Percentiles rank a stretch among this genome's conserved stretches.
Conservation (phyloP, 495 filamentous ascomycete genomes). For the Rhypophila decipiens region DNA sequence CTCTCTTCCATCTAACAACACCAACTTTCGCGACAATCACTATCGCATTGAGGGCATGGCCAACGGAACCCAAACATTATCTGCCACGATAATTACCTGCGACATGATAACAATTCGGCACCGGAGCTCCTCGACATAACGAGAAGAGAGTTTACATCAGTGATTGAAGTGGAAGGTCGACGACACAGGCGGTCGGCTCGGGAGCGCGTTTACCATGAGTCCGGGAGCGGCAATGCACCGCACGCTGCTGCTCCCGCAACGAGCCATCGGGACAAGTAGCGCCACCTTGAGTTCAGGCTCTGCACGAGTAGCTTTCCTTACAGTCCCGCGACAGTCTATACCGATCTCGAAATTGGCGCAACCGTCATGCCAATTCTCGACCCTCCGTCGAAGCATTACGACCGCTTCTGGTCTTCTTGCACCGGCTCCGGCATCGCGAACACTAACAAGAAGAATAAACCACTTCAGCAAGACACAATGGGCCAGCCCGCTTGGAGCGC, state of each 20-base stretch:
- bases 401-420: constrained; percentile 1
- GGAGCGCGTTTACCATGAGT: constrained; percentile 21
- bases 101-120: constrained; percentile 18
- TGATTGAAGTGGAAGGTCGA: too few relatives aligned
- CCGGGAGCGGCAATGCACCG: constrained; percentile 30
- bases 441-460: not conserved
- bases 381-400: not conserved
- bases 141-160: constrained; percentile 3
- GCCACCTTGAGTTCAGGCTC: constrained; percentile 1
- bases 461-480: constrained; percentile 7
- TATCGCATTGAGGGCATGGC: constrained; percentile 11
- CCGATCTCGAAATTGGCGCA: not conserved
- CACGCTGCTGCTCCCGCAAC: constrained; percentile 29
- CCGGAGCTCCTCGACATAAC: constrained; percentile 12
- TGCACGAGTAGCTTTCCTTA: not conserved
- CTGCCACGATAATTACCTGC: constrained; percentile 6
- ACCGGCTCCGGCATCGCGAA: not conserved
- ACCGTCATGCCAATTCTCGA: constrained; percentile 11
- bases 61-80: constrained; percentile 2
- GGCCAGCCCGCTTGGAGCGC: constrained; percentile 15
- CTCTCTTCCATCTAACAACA: constrained; percentile 1
- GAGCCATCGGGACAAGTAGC: constrained; percentile 12
- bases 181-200: too few relatives aligned
- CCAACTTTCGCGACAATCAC: not conserved
- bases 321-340: not conserved